Percentiles rank a stretch among this genome's conserved stretches.
Conservation (phyloP, 441 rosid species). For the Kokia cookei region DNA sequence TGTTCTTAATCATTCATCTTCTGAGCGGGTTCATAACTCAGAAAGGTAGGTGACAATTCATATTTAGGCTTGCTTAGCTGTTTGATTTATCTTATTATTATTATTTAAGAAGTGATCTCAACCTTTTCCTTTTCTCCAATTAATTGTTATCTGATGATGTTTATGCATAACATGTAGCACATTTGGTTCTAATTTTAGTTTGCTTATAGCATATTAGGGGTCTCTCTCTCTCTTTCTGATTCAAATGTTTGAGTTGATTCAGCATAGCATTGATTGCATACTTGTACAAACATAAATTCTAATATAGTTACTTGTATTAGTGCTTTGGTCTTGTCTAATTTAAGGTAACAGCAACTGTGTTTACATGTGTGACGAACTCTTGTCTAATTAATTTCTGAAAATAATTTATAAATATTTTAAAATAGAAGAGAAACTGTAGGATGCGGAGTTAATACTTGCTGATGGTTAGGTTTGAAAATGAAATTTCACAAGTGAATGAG, state of each 20-base stretch:
- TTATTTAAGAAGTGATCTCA: background rate
- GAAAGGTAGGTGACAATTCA: slow-evolving; percentile 51
- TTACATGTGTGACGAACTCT: background rate
- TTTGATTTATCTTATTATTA: background rate
- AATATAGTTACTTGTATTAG: background rate
- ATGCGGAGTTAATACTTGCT: slow-evolving; percentile 5
- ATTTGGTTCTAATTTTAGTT: background rate
- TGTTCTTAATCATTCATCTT: slow-evolving; percentile 47
- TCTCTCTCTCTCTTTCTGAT: background rate
- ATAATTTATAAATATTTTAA: background rate
- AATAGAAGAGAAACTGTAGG: background rate
- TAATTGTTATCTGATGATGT: background rate
- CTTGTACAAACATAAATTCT: background rate
- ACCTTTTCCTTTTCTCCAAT: background rate
- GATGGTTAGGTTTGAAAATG: slow-evolving; percentile 57
- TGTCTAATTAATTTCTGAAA: background rate
- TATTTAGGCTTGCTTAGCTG: slow-evolving; percentile 2
- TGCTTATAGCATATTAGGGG: background rate
- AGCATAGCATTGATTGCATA: background rate
- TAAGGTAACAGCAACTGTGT: background rate
- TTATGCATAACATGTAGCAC: background rate
- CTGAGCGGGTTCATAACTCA: slow-evolving; percentile 45
- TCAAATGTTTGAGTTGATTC: background rate
- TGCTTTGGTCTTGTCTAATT: background rate
- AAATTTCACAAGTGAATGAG: slow-evolving; percentile 41